Percentiles rank a stretch among this genome's conserved stretches.
Evolutionary conservation across 2,329 filamentous ascomycete species (phyloP).

Genomic region (Hypoxylon sp.): DNA sequence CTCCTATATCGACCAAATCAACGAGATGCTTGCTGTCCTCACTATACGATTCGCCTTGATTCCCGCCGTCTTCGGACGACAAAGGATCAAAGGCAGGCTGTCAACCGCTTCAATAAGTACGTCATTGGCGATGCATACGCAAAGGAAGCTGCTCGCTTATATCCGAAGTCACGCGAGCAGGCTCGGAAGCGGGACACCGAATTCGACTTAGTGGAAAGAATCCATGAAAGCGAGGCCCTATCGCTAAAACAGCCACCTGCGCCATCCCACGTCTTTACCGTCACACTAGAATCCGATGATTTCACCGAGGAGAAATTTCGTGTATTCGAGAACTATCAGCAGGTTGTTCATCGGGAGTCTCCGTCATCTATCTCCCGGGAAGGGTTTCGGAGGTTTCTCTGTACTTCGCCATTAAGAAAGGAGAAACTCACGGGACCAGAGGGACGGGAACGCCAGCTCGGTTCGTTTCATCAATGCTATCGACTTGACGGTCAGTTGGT

Average conservation of each 20-base stretch:
- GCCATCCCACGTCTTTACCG: constrained; percentile 76
- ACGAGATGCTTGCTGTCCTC: constrained; percentile 87
- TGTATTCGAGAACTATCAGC: constrained; percentile 83
- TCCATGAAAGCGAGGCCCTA: constrained; percentile 77
- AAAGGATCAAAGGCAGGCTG: constrained; percentile 80
- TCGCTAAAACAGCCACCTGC: constrained; percentile 70
- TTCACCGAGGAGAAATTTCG: constrained; percentile 83
- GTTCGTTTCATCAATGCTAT: constrained; percentile 87
- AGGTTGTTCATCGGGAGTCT: constrained; percentile 78
- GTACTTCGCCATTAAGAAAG: constrained; percentile 75
- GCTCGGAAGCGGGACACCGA: constrained; percentile 74
- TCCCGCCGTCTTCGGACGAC: constrained; percentile 74
- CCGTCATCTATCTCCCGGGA: constrained; percentile 69
- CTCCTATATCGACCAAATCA: constrained; percentile 86
- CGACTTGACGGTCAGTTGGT: constrained; percentile 82
- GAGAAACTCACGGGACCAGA: constrained; percentile 61
- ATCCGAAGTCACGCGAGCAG: constrained; percentile 78
- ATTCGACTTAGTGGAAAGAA: constrained; percentile 75
- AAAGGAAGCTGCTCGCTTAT: constrained; percentile 73
- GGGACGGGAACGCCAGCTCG: constrained; percentile 70
- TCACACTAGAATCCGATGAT: constrained; percentile 78
- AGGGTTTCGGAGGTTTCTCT: constrained; percentile 81
- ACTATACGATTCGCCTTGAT: constrained; percentile 86
- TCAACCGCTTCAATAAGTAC: constrained; percentile 82
- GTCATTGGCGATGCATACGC: constrained; percentile 78